Evolutionary conservation across 495 filamentous ascomycete genomes (phyloP).

Genomic region (Lepraria neglecta): DNA sequence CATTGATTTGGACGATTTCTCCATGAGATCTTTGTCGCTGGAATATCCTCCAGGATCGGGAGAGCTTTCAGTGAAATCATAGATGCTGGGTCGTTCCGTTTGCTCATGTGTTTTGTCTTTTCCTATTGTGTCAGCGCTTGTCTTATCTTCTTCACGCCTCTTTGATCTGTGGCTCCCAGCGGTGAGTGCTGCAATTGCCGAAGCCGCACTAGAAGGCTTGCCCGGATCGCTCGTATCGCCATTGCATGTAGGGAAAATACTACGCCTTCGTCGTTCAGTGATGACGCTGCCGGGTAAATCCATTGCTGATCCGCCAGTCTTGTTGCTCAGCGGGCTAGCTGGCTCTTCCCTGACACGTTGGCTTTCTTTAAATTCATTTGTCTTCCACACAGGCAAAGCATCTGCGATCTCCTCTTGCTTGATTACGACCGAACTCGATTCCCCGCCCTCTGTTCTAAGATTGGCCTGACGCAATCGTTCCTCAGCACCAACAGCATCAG

Average conservation of each 20-base stretch:
- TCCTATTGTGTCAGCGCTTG: neutral
- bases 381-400: conserved; percentile 24
- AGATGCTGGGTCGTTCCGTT: conserved; percentile 17
- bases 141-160: neutral
- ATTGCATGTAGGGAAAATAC: conserved; percentile 14
- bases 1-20: conserved; percentile 10
- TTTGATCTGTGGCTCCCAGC: conserved; percentile 13
- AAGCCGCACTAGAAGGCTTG: conserved; percentile 17
- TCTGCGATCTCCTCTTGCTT: conserved; percentile 24
- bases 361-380: conserved; percentile 12
- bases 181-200: conserved; percentile 24
- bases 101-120: conserved; percentile 8
- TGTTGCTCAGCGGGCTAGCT: conserved; percentile 26
- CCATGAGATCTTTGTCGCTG: conserved; percentile 11
- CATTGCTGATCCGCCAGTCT: conserved; percentile 8
- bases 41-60: neutral
- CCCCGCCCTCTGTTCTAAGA: conserved; percentile 15
- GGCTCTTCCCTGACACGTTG: conserved; percentile 21
- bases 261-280: conserved; percentile 26
- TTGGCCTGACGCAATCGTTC: conserved; percentile 27
- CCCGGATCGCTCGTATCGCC: neutral
- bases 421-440: neutral
- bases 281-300: conserved; percentile 25
- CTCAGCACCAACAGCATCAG: conserved; percentile 60
- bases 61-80: conserved; percentile 26